These are phyloP conservation scores for Quambalaria eucalypti DNA, from an alignment of 1,284 basidiomycete genomes.

Conservation along the genomic window DNA sequence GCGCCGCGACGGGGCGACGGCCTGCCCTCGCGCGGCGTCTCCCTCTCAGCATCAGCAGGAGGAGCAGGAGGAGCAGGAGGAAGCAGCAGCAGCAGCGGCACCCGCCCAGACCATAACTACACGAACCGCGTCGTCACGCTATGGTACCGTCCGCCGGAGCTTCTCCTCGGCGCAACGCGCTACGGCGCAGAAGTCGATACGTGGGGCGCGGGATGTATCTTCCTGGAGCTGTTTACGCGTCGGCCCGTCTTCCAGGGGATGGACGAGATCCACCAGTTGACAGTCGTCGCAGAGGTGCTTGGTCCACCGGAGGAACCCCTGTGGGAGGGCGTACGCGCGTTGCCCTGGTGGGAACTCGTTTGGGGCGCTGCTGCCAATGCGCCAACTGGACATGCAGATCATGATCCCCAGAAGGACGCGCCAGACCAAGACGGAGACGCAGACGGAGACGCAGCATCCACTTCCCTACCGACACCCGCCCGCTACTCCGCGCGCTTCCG, in stretches of 20 bases:
- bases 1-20: too few relatives aligned
- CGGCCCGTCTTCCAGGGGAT: constrained; percentile 91
- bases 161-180: constrained; percentile 87
- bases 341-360: constrained; percentile 98
- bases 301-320: constrained; percentile 75
- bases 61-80: too few relatives aligned
- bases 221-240: constrained; percentile 90
- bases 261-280: constrained; percentile 93
- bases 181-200: constrained; percentile 99
- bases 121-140: constrained; percentile 97
- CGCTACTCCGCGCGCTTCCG: background rate
- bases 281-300: constrained; percentile 78
- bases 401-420: background rate
- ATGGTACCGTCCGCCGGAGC: constrained; percentile 95
- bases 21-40: too few relatives aligned
- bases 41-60: too few relatives aligned
- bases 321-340: constrained; percentile 71
- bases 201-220: constrained; percentile 99
- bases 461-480: too few relatives aligned
- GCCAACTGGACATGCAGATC: background rate
- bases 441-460: too few relatives aligned
- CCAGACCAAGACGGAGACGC: too few relatives aligned
- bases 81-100: too few relatives aligned
- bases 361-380: constrained; percentile 49
- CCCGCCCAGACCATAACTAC: constrained; percentile 55